phyloP scores from a whole-genome alignment of 257 asterid genomes.

The Agastache rugosa region DNA sequence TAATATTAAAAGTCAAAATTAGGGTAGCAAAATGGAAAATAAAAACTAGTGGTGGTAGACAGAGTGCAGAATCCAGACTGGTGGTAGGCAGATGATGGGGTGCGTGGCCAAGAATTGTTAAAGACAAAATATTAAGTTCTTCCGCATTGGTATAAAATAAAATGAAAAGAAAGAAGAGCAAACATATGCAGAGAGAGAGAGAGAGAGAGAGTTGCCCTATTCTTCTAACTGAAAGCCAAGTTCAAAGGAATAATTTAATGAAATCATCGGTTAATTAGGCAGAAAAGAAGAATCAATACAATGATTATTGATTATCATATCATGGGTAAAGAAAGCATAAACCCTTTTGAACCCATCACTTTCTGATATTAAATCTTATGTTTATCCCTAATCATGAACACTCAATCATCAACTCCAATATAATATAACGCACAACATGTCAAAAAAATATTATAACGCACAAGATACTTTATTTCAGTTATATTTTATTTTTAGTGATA shows the following conservation, averaged over 20 bases:
- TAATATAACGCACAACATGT: not conserved
- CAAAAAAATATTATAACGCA: not conserved
- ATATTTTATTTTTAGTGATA: not conserved
- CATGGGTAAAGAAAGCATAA: slow-evolving; percentile 50
- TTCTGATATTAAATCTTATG: slow-evolving; percentile 39
- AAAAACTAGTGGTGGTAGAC: slow-evolving; percentile 32
- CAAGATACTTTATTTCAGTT: not conserved
- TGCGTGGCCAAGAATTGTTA: slow-evolving; percentile 28
- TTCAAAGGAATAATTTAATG: slow-evolving; percentile 40
- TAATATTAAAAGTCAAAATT: not conserved
- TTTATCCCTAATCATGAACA: slow-evolving; percentile 43
- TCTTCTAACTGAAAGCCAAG: slow-evolving; percentile 47
- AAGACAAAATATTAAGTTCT: not conserved
- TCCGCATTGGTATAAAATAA: not conserved
- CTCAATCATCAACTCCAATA: slow-evolving; percentile 44
- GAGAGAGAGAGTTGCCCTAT: not conserved
- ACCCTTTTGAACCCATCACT: slow-evolving; percentile 52
- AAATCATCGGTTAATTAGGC: slow-evolving; percentile 39
- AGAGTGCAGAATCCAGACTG: slow-evolving; percentile 33
- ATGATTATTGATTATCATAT: slow-evolving; percentile 41
- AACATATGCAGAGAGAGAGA: not conserved
- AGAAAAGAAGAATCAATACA: slow-evolving; percentile 35
- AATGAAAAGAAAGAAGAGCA: not conserved
- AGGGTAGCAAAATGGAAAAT: not conserved
- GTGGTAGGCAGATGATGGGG: slow-evolving; percentile 37